Conservation (phyloP, 2,329 filamentous ascomycete genomes). For the Aspergillus sp. region DNA sequence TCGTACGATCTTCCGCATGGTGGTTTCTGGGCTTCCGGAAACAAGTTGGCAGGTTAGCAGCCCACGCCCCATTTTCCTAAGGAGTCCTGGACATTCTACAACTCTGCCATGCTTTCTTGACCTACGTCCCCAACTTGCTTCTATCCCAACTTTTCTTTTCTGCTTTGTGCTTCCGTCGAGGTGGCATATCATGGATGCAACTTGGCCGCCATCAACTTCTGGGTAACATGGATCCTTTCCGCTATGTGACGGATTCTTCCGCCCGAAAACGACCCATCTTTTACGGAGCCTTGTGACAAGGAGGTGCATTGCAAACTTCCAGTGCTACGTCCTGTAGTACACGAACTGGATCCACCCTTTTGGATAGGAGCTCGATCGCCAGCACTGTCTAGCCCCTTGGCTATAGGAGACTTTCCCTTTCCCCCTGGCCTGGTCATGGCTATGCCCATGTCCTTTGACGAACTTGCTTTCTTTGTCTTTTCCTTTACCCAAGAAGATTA, state of each 20-base stretch:
- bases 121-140: slow-evolving; percentile 1
- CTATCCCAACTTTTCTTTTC: not conserved
- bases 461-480: not conserved
- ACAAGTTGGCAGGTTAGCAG: slow-evolving; percentile 99
- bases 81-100: slow-evolving; percentile 24
- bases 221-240: too few species aligned
- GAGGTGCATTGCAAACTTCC: too few species aligned
- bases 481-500: slow-evolving; percentile 15
- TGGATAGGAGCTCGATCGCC: too few species aligned
- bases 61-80: slow-evolving; percentile 30
- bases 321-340: too few species aligned
- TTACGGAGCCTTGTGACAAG: too few species aligned
- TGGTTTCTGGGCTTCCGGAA: slow-evolving; percentile 95
- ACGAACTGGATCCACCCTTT: too few species aligned
- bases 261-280: too few species aligned
- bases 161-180: not conserved
- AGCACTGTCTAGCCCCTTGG: too few species aligned
- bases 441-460: not conserved
- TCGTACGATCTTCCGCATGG: slow-evolving; percentile 94
- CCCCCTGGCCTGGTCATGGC: not conserved
- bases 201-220: not conserved
- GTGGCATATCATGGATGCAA: not conserved
- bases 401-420: too few species aligned
- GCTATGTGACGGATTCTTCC: too few species aligned
- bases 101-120: slow-evolving; percentile 14